A percentile compares a stretch with the other conserved stretches of the same genome.
These are phyloP conservation scores for Barbarea vulgaris DNA, from an alignment of 345 rosid genomes.

Conservation along the genomic window DNA sequence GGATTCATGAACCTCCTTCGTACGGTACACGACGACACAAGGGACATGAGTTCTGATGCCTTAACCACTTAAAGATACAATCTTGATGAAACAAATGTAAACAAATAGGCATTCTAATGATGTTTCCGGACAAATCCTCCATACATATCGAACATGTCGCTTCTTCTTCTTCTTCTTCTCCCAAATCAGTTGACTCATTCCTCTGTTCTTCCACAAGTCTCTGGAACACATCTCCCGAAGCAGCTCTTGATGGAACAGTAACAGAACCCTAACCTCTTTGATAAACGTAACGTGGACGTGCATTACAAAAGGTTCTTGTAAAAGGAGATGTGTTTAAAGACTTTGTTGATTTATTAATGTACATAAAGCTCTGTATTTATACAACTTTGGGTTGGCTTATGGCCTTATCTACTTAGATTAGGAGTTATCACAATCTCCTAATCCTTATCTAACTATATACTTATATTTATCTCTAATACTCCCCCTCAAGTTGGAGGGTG, in stretches of 20 bases:
- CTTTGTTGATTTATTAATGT: too few relatives aligned
- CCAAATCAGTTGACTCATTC: background rate
- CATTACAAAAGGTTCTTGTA: background rate
- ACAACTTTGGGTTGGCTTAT: too few relatives aligned
- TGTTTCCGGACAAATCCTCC: background rate
- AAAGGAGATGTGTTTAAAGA: too few relatives aligned
- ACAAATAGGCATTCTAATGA: constrained; percentile 21
- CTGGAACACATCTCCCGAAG: background rate
- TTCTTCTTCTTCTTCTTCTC: background rate
- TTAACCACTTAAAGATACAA: constrained; percentile 16
- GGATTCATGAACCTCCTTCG: background rate
- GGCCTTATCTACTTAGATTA: too few relatives aligned
- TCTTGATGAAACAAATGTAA: constrained; percentile 23
- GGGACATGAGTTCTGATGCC: background rate
- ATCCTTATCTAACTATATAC: too few relatives aligned
- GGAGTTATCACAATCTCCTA: too few relatives aligned
- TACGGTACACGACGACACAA: background rate
- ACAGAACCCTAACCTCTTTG: background rate
- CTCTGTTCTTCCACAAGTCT: background rate
- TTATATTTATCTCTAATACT: too few relatives aligned
- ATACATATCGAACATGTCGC: constrained; percentile 13
- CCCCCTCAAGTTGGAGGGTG: too few relatives aligned
- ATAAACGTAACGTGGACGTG: background rate
- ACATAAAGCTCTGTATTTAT: too few relatives aligned
- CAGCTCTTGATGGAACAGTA: background rate